These are phyloP conservation scores for Macrolepiota albuminosa DNA, from an alignment of 768 basidiomycete species.

Conservation along the genomic window DNA sequence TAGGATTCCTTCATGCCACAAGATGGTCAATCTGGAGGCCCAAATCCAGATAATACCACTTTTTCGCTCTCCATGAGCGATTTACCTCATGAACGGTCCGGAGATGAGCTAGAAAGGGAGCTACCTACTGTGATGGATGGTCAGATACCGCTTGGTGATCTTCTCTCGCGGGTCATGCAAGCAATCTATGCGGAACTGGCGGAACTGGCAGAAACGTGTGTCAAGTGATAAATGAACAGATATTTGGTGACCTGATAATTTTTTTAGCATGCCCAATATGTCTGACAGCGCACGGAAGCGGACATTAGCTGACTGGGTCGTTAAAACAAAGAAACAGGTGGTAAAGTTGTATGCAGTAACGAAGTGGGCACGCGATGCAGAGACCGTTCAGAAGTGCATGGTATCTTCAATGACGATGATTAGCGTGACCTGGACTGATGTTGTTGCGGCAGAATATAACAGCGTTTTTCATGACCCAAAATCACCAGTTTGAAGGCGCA, in stretches of 20 bases:
- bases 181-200: conserved; percentile 79
- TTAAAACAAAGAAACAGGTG: conserved; percentile 86
- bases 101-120: conserved; percentile 66
- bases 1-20: conserved; percentile 8
- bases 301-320: conserved; percentile 82
- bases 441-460: conserved; percentile 64
- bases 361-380: conserved; percentile 84
- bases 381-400: conserved; percentile 85
- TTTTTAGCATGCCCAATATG: conserved; percentile 68
- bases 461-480: conserved; percentile 82
- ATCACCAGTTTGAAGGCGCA: conserved; percentile 74
- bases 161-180: conserved; percentile 74
- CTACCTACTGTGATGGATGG: conserved; percentile 71
- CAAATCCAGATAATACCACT: background rate
- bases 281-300: conserved; percentile 78
- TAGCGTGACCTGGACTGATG: background rate
- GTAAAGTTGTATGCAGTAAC: conserved; percentile 84
- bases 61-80: background rate
- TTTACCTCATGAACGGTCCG: conserved; percentile 20
- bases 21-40: conserved; percentile 3
- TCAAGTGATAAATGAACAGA: conserved; percentile 2
- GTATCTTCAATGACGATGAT: conserved; percentile 27
- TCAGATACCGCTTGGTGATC: conserved; percentile 66
- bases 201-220: conserved; percentile 85
- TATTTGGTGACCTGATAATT: conserved; percentile 3